Evolutionary conservation across 2,329 filamentous ascomycete species (phyloP).

Genomic region (Pseudophaeomoniella oleicola): DNA sequence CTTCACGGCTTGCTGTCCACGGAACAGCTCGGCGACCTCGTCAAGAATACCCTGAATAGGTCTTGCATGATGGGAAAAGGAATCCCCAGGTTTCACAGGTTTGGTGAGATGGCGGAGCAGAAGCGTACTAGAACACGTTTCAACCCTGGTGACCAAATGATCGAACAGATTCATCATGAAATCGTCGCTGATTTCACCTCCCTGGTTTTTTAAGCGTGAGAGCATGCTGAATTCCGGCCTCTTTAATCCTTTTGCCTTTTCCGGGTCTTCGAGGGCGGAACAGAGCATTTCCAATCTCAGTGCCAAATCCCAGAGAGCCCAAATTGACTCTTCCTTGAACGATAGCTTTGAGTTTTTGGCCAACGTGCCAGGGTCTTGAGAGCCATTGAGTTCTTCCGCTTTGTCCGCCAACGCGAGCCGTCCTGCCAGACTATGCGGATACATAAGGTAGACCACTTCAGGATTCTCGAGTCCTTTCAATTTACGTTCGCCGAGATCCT

Average conservation of each 20-base stretch:
- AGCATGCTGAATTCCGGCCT: slow-evolving; percentile 72
- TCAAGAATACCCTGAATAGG: slow-evolving; percentile 60
- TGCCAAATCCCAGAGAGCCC: slow-evolving; percentile 79
- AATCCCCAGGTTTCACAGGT: slow-evolving; percentile 47
- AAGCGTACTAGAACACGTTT: slow-evolving; percentile 65
- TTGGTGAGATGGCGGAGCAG: slow-evolving; percentile 63
- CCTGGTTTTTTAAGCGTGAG: slow-evolving; percentile 55
- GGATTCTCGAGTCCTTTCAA: slow-evolving; percentile 96
- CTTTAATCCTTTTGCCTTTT: slow-evolving; percentile 43
- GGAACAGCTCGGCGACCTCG: slow-evolving; percentile 22
- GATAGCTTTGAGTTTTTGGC: slow-evolving; percentile 51
- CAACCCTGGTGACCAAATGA: slow-evolving; percentile 88
- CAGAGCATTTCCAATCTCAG: slow-evolving; percentile 87
- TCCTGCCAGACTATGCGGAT: slow-evolving; percentile 74
- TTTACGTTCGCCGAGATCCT: slow-evolving; percentile 88
- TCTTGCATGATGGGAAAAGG: slow-evolving; percentile 57
- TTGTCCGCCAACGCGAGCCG: slow-evolving; percentile 37
- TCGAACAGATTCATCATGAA: slow-evolving; percentile 84
- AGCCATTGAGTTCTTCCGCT: slow-evolving; percentile 26
- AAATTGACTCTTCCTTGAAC: slow-evolving; percentile 73
- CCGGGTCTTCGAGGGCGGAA: slow-evolving; percentile 60
- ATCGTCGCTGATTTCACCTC: slow-evolving; percentile 75
- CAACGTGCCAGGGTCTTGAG: slow-evolving; percentile 43
- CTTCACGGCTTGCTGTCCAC: slow-evolving; percentile 14
- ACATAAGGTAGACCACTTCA: slow-evolving; percentile 79